Conservation (phyloP, 805 yeast species). For the Wickerhamiella azymoides region DNA sequence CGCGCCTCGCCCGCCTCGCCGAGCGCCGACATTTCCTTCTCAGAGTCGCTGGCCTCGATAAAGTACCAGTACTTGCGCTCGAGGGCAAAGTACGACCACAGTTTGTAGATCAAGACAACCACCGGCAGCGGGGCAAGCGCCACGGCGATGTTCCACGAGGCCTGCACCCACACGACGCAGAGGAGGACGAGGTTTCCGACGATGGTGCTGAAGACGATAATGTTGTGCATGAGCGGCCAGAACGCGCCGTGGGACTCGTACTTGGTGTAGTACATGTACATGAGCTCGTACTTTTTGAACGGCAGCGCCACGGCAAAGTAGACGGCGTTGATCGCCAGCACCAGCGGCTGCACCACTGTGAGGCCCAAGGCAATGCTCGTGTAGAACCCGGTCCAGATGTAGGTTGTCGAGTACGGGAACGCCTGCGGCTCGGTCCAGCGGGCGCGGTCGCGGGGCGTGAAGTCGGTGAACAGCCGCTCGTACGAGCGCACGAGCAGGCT, state of each 20-base stretch:
- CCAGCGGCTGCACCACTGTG: conserved; percentile 28
- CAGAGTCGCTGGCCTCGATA: conserved; percentile 2
- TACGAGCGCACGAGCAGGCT: conserved; percentile 18
- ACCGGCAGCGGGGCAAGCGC: conserved; percentile 23
- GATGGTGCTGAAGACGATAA: conserved; percentile 23
- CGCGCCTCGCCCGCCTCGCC: too few species aligned
- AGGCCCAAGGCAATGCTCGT: conserved; percentile 27
- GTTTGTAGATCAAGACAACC: conserved; percentile 22
- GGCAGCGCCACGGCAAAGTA: conserved; percentile 23
- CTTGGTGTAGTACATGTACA: conserved; percentile 27
- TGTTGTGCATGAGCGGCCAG: conserved; percentile 27
- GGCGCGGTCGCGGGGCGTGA: conserved; percentile 26
- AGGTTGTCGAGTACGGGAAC: conserved; percentile 24
- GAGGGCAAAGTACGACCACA: conserved; percentile 11
- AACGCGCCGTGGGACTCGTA: conserved; percentile 27
- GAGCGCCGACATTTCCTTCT: neutral
- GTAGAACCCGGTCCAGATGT: conserved; percentile 25
- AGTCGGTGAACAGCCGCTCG: conserved; percentile 17
- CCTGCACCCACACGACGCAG: conserved; percentile 28
- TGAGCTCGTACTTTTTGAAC: conserved; percentile 24
- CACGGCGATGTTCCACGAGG: conserved; percentile 24
- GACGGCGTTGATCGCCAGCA: conserved; percentile 23
- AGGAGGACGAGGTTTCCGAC: conserved; percentile 28
- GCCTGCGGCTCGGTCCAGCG: conserved; percentile 24
- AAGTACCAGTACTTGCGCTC: conserved; percentile 15